Percentiles rank a stretch among this genome's conserved stretches.
Evolutionary conservation across 371 early-diverging fungal genomes (phyloP).

Genomic region (Circinella minor): DNA sequence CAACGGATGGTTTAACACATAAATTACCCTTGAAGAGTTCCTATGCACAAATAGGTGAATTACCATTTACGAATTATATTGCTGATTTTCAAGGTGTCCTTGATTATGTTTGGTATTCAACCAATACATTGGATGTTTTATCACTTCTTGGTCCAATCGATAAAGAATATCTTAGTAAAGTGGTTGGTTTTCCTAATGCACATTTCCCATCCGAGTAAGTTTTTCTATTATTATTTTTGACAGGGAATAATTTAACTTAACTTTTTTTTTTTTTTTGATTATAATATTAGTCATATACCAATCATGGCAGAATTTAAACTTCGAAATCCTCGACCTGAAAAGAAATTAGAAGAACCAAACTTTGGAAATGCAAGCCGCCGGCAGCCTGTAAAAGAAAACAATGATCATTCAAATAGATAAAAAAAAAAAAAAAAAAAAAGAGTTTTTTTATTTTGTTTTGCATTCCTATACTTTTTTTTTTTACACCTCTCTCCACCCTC

Average conservation of each 20-base stretch:
- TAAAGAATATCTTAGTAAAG: conserved; percentile 73
- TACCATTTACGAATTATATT: conserved; percentile 97
- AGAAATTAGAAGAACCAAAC: conserved; percentile 14
- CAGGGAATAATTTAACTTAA: not conserved
- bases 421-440: not conserved
- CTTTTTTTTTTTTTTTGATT: not conserved
- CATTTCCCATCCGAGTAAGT: conserved; percentile 94
- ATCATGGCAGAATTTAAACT: conserved; percentile 13
- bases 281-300: conserved; percentile 7
- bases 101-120: conserved; percentile 97
- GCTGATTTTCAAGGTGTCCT: conserved; percentile 94
- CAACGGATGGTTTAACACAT: conserved; percentile 83
- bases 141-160: conserved; percentile 90
- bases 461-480: not conserved
- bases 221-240: not conserved
- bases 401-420: conserved; percentile 8
- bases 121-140: conserved; percentile 72
- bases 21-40: conserved; percentile 80
- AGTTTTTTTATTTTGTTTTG: conserved; percentile 1
- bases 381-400: conserved; percentile 4
- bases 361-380: conserved; percentile 7
- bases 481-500: not conserved
- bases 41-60: conserved; percentile 74
- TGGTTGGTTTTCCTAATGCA: conserved; percentile 95
- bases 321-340: conserved; percentile 10